Percentiles rank a stretch among this genome's conserved stretches.
phyloP scores from a whole-genome alignment of 495 filamentous ascomycete genomes.

The Penicillium waksmanii region DNA sequence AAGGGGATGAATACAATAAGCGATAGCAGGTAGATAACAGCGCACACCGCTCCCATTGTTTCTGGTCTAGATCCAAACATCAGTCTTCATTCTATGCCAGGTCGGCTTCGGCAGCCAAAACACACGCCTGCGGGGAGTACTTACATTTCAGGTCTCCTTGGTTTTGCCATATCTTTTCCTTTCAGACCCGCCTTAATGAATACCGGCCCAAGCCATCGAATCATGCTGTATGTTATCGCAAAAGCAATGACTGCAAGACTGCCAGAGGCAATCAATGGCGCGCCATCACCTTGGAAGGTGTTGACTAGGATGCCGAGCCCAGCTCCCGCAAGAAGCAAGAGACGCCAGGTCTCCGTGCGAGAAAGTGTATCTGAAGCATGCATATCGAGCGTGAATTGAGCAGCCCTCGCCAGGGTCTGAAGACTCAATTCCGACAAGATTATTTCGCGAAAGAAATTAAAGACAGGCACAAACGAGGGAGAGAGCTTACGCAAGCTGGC shows the following conservation, averaged over 20 bases:
- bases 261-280: slow-evolving; percentile 84
- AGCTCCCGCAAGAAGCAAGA: slow-evolving; percentile 67
- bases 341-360: slow-evolving; percentile 67
- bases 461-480: slow-evolving; percentile 10
- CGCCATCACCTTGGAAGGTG: slow-evolving; percentile 83
- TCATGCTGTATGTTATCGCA: slow-evolving; percentile 74
- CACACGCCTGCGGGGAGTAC: slow-evolving; percentile 22
- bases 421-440: neutral
- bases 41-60: slow-evolving; percentile 96
- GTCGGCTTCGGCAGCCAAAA: neutral
- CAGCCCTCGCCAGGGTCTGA: neutral
- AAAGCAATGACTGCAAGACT: slow-evolving; percentile 88
- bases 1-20: slow-evolving; percentile 94
- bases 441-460: neutral
- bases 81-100: slow-evolving; percentile 20
- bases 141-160: slow-evolving; percentile 73
- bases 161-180: slow-evolving; percentile 88
- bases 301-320: slow-evolving; percentile 77
- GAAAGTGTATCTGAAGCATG: slow-evolving; percentile 54
- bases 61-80: slow-evolving; percentile 65
- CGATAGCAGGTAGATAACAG: slow-evolving; percentile 84
- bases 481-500: slow-evolving; percentile 40
- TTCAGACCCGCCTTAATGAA: slow-evolving; percentile 91
- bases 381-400: slow-evolving; percentile 39
- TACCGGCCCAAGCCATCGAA: slow-evolving; percentile 90